These are phyloP conservation scores for Calocera viscosa DNA, from an alignment of 768 basidiomycete genomes.

Conservation along the genomic window DNA sequence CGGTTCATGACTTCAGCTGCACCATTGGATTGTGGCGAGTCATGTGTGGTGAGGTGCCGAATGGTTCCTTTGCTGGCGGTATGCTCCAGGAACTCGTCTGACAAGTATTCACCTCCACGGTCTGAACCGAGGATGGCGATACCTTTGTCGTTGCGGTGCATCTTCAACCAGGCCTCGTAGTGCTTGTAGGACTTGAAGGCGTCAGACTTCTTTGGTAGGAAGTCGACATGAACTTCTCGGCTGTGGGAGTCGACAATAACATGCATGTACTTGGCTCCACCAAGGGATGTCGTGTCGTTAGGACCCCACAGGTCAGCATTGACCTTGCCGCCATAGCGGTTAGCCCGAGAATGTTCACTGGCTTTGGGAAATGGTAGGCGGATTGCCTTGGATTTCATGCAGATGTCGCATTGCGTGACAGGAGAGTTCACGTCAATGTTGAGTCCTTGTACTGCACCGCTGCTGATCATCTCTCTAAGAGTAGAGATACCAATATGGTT, in stretches of 20 bases:
- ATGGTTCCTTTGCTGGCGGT: slow-evolving; percentile 6
- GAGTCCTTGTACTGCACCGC: not conserved
- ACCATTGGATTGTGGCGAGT: slow-evolving; percentile 16
- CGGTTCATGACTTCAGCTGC: slow-evolving; percentile 12
- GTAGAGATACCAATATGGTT: not conserved
- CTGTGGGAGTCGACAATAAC: slow-evolving; percentile 12
- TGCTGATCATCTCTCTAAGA: not conserved
- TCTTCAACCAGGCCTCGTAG: slow-evolving; percentile 9
- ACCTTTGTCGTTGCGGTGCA: slow-evolving; percentile 7
- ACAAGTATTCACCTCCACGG: slow-evolving; percentile 16
- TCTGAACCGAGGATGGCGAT: slow-evolving; percentile 11
- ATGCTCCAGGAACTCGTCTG: not conserved
- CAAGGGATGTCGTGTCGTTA: not conserved
- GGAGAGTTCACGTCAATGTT: not conserved
- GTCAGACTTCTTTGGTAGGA: slow-evolving; percentile 9
- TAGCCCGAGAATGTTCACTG: not conserved
- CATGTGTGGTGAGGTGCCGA: slow-evolving; percentile 8
- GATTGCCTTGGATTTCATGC: slow-evolving; percentile 12
- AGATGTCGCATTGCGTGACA: slow-evolving; percentile 6
- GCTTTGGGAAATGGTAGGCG: slow-evolving; percentile 7
- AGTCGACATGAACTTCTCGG: not conserved
- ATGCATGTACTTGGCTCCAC: slow-evolving; percentile 13
- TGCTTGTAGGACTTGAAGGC: slow-evolving; percentile 11
- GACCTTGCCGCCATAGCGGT: slow-evolving; percentile 7
- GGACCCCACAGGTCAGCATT: slow-evolving; percentile 13